Conservation (phyloP, 2,329 filamentous ascomycete species). For the Colletotrichum paranaense region DNA sequence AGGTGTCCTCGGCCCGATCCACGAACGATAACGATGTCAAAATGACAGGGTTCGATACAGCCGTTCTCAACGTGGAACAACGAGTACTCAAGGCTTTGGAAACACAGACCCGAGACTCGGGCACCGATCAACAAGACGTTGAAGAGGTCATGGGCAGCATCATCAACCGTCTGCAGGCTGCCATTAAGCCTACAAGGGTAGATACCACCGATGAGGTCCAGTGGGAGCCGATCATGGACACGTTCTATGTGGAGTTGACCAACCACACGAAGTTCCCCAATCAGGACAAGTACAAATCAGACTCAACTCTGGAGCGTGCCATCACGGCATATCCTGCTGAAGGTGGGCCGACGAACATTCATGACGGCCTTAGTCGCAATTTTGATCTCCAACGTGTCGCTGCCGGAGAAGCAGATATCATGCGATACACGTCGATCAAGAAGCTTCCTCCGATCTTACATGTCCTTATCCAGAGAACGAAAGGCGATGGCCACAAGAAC, state of each 20-base stretch:
- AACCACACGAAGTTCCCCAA: conserved; percentile 68
- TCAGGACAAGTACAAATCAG: conserved; percentile 42
- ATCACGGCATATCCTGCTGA: conserved; percentile 70
- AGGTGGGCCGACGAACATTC: conserved; percentile 71
- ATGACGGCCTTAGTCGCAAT: conserved; percentile 85
- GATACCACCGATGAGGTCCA: conserved; percentile 76
- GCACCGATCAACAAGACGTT: conserved; percentile 88
- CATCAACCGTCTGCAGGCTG: conserved; percentile 89
- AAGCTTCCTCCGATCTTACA: conserved; percentile 87
- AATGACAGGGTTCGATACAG: conserved; percentile 14
- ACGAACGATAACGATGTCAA: conserved; percentile 19
- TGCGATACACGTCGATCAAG: conserved; percentile 77
- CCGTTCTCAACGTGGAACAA: conserved; percentile 50
- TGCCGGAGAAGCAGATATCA: conserved; percentile 60
- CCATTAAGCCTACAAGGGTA: conserved; percentile 79
- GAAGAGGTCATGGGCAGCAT: conserved; percentile 96
- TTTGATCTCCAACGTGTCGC: conserved; percentile 82
- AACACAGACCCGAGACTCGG: conserved; percentile 58
- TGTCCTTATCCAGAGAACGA: conserved; percentile 87
- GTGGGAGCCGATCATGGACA: conserved; percentile 80
- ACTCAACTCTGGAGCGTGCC: conserved; percentile 67
- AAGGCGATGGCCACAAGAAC: conserved; percentile 80
- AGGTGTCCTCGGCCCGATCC: conserved; percentile 34
- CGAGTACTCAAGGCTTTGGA: conserved; percentile 58
- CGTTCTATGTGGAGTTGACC: conserved; percentile 72